phyloP scores from a whole-genome alignment of 345 rosid species.

The Balakata baccata region DNA sequence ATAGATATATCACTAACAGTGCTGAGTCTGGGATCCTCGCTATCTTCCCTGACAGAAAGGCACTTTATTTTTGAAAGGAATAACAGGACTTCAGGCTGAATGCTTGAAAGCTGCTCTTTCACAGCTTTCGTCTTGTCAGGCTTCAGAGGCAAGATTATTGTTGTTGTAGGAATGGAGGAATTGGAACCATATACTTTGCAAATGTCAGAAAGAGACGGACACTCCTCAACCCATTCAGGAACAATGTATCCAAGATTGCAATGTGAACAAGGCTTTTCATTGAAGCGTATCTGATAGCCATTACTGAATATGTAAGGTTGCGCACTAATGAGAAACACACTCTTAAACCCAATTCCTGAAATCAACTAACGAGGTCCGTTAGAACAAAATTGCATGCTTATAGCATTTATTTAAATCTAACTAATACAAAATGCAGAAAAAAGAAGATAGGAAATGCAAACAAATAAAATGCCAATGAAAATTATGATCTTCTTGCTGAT shows the following conservation, averaged over 20 bases:
- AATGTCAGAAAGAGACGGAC: slow-evolving; percentile 45
- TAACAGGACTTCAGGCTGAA: slow-evolving; percentile 65
- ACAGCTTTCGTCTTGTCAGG: slow-evolving; percentile 60
- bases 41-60: slow-evolving; percentile 60
- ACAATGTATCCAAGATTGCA: slow-evolving; percentile 69
- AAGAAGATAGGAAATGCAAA: background rate
- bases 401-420: background rate
- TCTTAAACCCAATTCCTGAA: slow-evolving; percentile 24
- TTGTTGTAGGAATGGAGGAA: slow-evolving; percentile 52
- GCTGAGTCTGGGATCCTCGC: slow-evolving; percentile 36
- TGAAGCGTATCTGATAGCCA: slow-evolving; percentile 54
- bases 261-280: slow-evolving; percentile 56
- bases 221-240: slow-evolving; percentile 75
- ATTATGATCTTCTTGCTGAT: background rate
- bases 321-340: slow-evolving; percentile 15
- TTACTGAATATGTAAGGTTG: slow-evolving; percentile 20
- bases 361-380: background rate
- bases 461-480: background rate
- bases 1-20: slow-evolving; percentile 54
- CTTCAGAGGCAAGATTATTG: slow-evolving; percentile 59
- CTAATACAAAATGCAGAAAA: background rate
- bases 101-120: slow-evolving; percentile 58
- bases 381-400: background rate
- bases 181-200: slow-evolving; percentile 45
- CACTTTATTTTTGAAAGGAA: slow-evolving; percentile 62